These are phyloP conservation scores for Diplodia seriata DNA, from an alignment of 2,329 filamentous ascomycete genomes.

Conservation along the genomic window DNA sequence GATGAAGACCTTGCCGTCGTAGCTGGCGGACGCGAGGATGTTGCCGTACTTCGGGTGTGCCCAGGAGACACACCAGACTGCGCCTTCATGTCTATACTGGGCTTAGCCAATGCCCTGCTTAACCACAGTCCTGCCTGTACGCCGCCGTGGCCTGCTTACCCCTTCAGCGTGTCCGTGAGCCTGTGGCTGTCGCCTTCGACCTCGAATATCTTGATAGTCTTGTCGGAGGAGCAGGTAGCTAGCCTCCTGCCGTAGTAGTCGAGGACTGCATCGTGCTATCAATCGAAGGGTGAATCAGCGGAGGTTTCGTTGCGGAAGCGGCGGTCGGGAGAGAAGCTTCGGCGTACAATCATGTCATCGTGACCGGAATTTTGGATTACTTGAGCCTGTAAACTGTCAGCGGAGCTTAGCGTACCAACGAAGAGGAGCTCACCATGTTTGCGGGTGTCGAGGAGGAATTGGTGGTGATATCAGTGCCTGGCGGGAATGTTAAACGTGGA, in stretches of 20 bases:
- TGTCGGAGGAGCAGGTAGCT: conserved; percentile 96
- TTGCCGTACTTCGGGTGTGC: conserved; percentile 98
- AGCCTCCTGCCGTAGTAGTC: conserved; percentile 98
- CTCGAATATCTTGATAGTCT: conserved; percentile 99
- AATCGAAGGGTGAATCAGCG: conserved; percentile 13
- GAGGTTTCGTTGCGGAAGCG: conserved; percentile 29
- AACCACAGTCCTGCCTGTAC: neutral
- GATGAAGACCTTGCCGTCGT: conserved; percentile 98
- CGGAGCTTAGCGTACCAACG: neutral
- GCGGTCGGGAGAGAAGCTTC: conserved; percentile 30
- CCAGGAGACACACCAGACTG: conserved; percentile 98
- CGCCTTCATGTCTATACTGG: conserved; percentile 82
- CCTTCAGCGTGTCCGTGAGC: conserved; percentile 90
- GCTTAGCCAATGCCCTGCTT: conserved; percentile 8
- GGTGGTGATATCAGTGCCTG: conserved; percentile 23
- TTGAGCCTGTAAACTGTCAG: conserved; percentile 64
- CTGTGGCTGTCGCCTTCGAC: conserved; percentile 92
- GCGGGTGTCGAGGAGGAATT: conserved; percentile 19
- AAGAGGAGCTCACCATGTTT: conserved; percentile 33
- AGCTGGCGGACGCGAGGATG: conserved; percentile 92
- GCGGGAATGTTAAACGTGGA: conserved; percentile 31
- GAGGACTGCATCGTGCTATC: conserved; percentile 90
- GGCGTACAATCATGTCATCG: conserved; percentile 99
- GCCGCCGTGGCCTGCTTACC: conserved; percentile 61
- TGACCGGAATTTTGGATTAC: conserved; percentile 86